Percentiles rank a stretch among this genome's conserved stretches.
phyloP scores from a whole-genome alignment of 768 basidiomycete species.

The Infundibulicybe gibba region DNA sequence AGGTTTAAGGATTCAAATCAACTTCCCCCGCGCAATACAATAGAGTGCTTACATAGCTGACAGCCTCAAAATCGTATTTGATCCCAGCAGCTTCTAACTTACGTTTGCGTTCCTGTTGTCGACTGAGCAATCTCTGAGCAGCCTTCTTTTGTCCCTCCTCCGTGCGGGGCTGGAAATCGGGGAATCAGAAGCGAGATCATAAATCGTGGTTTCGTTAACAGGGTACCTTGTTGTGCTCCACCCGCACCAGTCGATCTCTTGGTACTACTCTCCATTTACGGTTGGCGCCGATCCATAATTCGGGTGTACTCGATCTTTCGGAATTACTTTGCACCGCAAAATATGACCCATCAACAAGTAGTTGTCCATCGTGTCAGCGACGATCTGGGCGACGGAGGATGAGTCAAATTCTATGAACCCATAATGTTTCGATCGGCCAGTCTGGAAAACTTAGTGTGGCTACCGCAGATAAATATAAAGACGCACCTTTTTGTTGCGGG shows the following conservation, averaged over 20 bases:
- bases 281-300: slow-evolving; percentile 95
- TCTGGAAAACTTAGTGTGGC: slow-evolving; percentile 40
- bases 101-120: slow-evolving; percentile 73
- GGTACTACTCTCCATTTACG: slow-evolving; percentile 85
- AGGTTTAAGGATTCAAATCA: not conserved
- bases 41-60: slow-evolving; percentile 71
- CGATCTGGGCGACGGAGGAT: slow-evolving; percentile 86
- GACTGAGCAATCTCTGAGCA: slow-evolving; percentile 65
- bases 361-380: slow-evolving; percentile 98
- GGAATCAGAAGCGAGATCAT: not conserved
- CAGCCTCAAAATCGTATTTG: slow-evolving; percentile 78
- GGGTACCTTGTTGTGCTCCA: slow-evolving; percentile 79
- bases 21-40: not conserved
- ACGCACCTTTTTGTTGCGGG: slow-evolving; percentile 89
- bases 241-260: slow-evolving; percentile 60
- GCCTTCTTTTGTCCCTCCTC: slow-evolving; percentile 63
- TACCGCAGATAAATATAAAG: not conserved
- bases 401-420: slow-evolving; percentile 95
- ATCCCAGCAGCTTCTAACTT: slow-evolving; percentile 83
- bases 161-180: slow-evolving; percentile 57
- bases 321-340: slow-evolving; percentile 85
- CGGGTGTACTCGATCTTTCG: slow-evolving; percentile 89
- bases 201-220: not conserved
- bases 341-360: slow-evolving; percentile 95
- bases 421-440: slow-evolving; percentile 95